Conservation (phyloP, 2,329 filamentous ascomycete genomes). For the Phaeosphaeriaceae sp. region DNA sequence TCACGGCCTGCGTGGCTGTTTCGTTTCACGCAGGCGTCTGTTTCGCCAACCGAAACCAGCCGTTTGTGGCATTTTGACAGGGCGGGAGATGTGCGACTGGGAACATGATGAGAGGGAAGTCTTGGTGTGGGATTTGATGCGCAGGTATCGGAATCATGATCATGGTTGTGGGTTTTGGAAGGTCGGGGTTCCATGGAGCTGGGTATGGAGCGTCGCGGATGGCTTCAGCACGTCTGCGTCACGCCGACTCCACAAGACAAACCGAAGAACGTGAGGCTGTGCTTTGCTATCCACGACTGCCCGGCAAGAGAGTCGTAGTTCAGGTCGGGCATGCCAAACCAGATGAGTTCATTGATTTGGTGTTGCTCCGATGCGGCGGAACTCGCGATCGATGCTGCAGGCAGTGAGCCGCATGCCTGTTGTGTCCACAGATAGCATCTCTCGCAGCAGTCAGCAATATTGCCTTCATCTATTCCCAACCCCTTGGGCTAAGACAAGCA, state of each 20-base stretch:
- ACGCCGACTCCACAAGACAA: background rate
- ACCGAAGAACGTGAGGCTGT: too few relatives aligned
- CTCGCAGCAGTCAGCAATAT: conserved; percentile 5
- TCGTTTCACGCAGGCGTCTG: background rate
- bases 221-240: background rate
- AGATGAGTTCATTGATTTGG: background rate
- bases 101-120: background rate
- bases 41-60: background rate
- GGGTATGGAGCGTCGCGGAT: background rate
- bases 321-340: background rate
- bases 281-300: background rate
- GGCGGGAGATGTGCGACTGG: background rate
- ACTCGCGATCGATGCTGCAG: background rate
- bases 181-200: background rate
- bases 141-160: background rate
- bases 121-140: background rate
- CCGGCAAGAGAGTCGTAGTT: background rate
- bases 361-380: background rate
- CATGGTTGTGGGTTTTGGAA: background rate
- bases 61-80: background rate
- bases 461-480: conserved; percentile 1
- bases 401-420: background rate
- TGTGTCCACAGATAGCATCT: background rate
- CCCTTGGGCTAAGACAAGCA: background rate
- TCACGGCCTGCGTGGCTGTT: background rate